Evolutionary conservation across 139 green algal species (phyloP).

Genomic region (Pseudopediastrum boryanum): DNA sequence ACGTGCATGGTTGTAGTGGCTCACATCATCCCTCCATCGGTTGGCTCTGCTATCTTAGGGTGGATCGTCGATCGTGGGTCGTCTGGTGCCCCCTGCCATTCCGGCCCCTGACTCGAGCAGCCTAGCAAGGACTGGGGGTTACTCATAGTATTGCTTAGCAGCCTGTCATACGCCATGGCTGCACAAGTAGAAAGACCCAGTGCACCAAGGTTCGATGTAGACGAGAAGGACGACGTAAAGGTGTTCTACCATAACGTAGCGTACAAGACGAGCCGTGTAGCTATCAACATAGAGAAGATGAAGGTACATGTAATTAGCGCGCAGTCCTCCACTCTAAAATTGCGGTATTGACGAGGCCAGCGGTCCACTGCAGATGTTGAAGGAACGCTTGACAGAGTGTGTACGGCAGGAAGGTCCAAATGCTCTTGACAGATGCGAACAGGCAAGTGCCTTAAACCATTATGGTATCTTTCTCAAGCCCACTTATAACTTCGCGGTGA

Average conservation of each 20-base stretch:
- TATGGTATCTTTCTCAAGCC: not conserved
- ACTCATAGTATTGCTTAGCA: too few relatives aligned
- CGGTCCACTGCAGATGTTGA: slow-evolving; percentile 28
- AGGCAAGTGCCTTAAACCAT: slow-evolving; percentile 7
- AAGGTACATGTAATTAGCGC: slow-evolving; percentile 32
- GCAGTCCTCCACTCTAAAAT: too few relatives aligned
- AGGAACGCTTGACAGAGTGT: slow-evolving; percentile 34
- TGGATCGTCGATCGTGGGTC: too few relatives aligned
- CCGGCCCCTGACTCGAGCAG: too few relatives aligned
- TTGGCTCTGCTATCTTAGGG: too few relatives aligned
- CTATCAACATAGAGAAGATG: slow-evolving; percentile 45
- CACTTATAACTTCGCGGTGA: not conserved
- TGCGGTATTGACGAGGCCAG: too few relatives aligned
- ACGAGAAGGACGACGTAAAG: slow-evolving; percentile 32
- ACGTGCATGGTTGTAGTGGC: too few relatives aligned
- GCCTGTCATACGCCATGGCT: too few relatives aligned
- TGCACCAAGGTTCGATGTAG: slow-evolving; percentile 31
- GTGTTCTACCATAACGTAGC: slow-evolving; percentile 41
- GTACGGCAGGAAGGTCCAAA: slow-evolving; percentile 30
- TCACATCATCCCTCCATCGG: too few relatives aligned
- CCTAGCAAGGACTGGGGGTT: too few relatives aligned
- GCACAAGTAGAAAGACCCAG: slow-evolving; percentile 15
- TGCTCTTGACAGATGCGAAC: slow-evolving; percentile 38
- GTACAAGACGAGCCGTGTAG: slow-evolving; percentile 39
- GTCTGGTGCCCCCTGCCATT: too few relatives aligned